A percentile compares a stretch with the other conserved stretches of the same genome.
These are phyloP conservation scores for Yamagishiella unicocca DNA, from an alignment of 139 green algal species.

Conservation along the genomic window DNA sequence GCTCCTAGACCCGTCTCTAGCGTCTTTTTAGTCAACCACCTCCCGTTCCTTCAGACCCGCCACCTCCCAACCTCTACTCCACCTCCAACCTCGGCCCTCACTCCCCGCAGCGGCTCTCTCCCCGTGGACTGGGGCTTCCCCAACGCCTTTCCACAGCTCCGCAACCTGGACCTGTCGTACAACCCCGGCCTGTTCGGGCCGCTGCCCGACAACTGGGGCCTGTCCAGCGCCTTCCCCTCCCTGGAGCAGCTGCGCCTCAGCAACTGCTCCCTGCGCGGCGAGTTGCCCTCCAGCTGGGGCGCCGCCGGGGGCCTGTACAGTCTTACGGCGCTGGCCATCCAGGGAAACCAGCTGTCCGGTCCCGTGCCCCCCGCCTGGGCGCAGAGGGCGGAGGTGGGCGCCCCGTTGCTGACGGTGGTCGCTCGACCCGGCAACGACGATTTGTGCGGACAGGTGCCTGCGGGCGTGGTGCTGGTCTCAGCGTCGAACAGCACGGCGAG, in stretches of 20 bases:
- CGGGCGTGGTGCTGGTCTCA: neutral
- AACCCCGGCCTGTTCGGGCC: slow-evolving; percentile 14
- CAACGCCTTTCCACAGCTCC: slow-evolving; percentile 44
- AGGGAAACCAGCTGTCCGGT: slow-evolving; percentile 38
- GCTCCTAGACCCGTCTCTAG: too few species aligned
- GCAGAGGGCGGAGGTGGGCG: neutral
- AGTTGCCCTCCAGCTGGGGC: slow-evolving; percentile 15
- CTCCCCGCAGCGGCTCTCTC: slow-evolving; percentile 35
- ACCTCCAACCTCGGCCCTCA: neutral
- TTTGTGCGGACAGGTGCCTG: slow-evolving; percentile 24
- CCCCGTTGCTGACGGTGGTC: slow-evolving; percentile 1
- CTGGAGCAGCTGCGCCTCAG: slow-evolving; percentile 11
- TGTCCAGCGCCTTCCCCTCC: slow-evolving; percentile 26
- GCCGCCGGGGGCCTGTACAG: neutral
- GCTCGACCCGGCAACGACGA: slow-evolving; percentile 35
- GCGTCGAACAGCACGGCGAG: neutral
- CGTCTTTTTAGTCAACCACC: too few species aligned
- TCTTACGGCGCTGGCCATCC: slow-evolving; percentile 5
- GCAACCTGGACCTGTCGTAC: slow-evolving; percentile 38
- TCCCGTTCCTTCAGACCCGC: neutral
- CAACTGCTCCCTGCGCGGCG: slow-evolving; percentile 20
- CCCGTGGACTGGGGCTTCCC: slow-evolving; percentile 49
- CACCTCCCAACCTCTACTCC: neutral
- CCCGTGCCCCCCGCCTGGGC: slow-evolving; percentile 28
- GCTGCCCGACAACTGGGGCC: slow-evolving; percentile 24